Conservation (phyloP, 1,284 basidiomycete species). For the Melanopsichium pennsylvanicum region DNA sequence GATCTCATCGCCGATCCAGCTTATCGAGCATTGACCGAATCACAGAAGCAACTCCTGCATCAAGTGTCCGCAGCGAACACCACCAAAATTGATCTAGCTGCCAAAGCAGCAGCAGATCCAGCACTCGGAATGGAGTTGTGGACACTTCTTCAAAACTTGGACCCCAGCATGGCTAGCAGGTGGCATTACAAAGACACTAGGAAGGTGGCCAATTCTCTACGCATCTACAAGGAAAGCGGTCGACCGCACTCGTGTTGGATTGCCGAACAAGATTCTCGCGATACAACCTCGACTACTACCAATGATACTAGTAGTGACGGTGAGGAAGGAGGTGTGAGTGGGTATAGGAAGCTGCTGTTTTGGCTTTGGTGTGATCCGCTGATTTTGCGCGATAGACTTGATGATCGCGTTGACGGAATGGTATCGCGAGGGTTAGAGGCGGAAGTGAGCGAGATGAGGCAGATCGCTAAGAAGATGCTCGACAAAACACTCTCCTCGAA, state of each 20-base stretch:
- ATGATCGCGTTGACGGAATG: constrained; percentile 87
- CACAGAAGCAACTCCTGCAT: constrained; percentile 4
- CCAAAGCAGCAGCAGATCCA: neutral
- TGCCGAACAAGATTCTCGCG: constrained; percentile 67
- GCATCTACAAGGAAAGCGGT: constrained; percentile 79
- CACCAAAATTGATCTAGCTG: constrained; percentile 9
- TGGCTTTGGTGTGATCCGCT: constrained; percentile 86
- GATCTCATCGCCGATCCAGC: neutral
- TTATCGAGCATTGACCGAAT: neutral
- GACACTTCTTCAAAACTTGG: constrained; percentile 75
- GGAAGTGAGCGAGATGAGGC: constrained; percentile 75
- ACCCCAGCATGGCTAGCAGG: constrained; percentile 77
- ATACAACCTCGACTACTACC: neutral
- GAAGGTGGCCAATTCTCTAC: constrained; percentile 83
- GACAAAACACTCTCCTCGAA: constrained; percentile 10
- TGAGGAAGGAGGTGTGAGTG: constrained; percentile 5
- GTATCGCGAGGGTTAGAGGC: constrained; percentile 82
- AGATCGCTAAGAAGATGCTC: constrained; percentile 57
- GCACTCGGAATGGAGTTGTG: constrained; percentile 70
- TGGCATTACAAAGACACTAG: constrained; percentile 97
- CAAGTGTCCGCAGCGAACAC: neutral
- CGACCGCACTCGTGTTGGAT: constrained; percentile 76
- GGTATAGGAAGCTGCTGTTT: constrained; percentile 78
- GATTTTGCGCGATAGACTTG: constrained; percentile 75
- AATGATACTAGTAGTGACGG: too few relatives aligned